Evolutionary conservation across 129 eudicot species (phyloP).

Genomic region (Helianthus tuberosus): DNA sequence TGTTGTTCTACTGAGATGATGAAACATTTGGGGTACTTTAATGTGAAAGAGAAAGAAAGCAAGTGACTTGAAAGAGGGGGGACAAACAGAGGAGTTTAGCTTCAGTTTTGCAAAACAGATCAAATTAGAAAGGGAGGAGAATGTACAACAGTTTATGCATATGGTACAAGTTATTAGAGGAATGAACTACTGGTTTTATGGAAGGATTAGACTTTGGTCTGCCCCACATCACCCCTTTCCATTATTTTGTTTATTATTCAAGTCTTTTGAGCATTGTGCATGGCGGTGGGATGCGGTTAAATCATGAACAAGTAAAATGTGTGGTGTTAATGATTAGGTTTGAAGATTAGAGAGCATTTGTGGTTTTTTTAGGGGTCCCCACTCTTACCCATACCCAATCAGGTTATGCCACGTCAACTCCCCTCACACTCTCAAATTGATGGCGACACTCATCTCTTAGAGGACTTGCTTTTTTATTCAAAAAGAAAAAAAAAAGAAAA

Average conservation of each 20-base stretch:
- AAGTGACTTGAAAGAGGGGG: conserved; percentile 20
- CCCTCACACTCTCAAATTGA: no score
- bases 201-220: background rate
- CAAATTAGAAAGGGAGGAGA: conserved; percentile 1
- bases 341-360: conserved; percentile 20
- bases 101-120: conserved; percentile 1
- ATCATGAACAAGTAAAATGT: background rate
- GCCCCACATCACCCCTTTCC: background rate
- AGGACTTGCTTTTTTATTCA: no score
- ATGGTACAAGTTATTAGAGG: conserved; percentile 19
- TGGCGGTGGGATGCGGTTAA: conserved; percentile 25
- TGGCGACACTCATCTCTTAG: no score
- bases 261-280: conserved; percentile 27
- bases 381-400: no score
- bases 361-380: no score
- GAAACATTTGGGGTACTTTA: conserved; percentile 49
- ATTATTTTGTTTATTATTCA: conserved; percentile 13
- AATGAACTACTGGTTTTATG: background rate
- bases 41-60: conserved; percentile 26
- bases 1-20: conserved; percentile 13
- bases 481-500: no score
- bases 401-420: no score
- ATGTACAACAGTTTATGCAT: conserved; percentile 21
- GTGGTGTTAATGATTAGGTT: conserved; percentile 33
- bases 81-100: conserved; percentile 32